Evolutionary conservation across 2,329 filamentous ascomycete species (phyloP).

Genomic region (Endocalyx cinctus): DNA sequence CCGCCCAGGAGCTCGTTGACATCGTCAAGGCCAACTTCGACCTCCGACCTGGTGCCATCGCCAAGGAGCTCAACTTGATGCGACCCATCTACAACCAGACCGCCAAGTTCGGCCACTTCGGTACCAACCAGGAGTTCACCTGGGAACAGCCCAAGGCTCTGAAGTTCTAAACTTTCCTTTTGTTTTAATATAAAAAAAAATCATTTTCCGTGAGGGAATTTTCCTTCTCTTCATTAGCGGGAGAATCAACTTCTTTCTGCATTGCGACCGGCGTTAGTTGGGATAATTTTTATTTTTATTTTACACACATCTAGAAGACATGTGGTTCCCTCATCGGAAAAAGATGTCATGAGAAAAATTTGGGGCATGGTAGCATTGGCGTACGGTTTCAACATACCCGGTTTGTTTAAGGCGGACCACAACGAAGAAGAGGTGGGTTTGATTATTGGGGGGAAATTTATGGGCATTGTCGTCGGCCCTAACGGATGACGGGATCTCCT

Average conservation of each 20-base stretch:
- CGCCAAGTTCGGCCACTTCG: slow-evolving; percentile 99
- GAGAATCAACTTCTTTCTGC: slow-evolving; percentile 36
- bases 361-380: slow-evolving; percentile 31
- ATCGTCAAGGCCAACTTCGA: slow-evolving; percentile 98
- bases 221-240: slow-evolving; percentile 25
- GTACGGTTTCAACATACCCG: slow-evolving; percentile 35
- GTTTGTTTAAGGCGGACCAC: no score
- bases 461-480: slow-evolving; percentile 12
- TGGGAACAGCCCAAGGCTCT: slow-evolving; percentile 98
- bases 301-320: slow-evolving; percentile 29
- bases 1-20: slow-evolving; percentile 86
- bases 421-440: no score
- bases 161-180: slow-evolving; percentile 63
- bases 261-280: slow-evolving; percentile 32
- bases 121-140: slow-evolving; percentile 91
- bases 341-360: slow-evolving; percentile 25
- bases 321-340: slow-evolving; percentile 33
- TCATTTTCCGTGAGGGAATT: slow-evolving; percentile 22
- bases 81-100: slow-evolving; percentile 98
- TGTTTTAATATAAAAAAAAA: slow-evolving; percentile 20
- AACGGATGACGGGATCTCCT: slow-evolving; percentile 10
- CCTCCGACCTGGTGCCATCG: slow-evolving; percentile 95
- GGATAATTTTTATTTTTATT: no score
- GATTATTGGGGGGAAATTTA: slow-evolving; percentile 11
- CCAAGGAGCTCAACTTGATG: slow-evolving; percentile 90